Evolutionary conservation across 2,329 filamentous ascomycete species (phyloP), one percentile per base, ranked within the genome.

Genomic region (Trichoderma pleuroti): DNA sequence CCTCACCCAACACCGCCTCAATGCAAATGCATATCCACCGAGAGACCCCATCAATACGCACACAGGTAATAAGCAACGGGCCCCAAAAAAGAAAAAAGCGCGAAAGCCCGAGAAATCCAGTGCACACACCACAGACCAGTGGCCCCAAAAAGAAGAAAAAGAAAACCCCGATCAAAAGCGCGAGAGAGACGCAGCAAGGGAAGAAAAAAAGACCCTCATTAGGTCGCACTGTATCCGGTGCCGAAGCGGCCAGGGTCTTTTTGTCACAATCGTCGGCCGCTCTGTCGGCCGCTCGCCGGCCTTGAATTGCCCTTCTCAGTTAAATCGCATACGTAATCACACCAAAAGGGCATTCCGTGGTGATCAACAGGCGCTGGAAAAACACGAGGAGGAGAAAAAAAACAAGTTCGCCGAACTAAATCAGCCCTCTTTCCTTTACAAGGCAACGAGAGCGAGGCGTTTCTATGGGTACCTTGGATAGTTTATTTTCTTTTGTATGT

Each of bases 211-310:
- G 21, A 39, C 32, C 62, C 62, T 68, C 54, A 46, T 46, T 68
- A 57, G 24, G 36, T 32, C 68, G 61, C 68, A 70, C 61, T 70
- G 61, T 70, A 34, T 36, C 59, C 68, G 68, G 68, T 39, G 61
- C 68, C 52, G 68, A 70, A 59, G 30, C 68, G 68, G 68, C 68
- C 49, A 46, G 24, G 28, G 21, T 18, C 54, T 18, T n/a, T n/a
- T 32, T 30, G 30, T n/a, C 11, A 3, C 30, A 32, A 56, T 7
- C 1, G 54, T 68, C 65, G 65, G 65, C 16, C 65, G 49, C 46
- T 68, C 9, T 11, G 39, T 60, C 36, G 39, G 54, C 65, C 65
- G 65, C 36, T 46, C 34, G 52, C 64, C 52, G 52, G 52, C 32
- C 52, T 26, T 11, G 5, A 26, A 28, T 24, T 68, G 54, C 54